Evolutionary conservation across 2,329 filamentous ascomycete genomes (phyloP), one percentile per base, ranked within the genome.

Genomic region (Macroventuria anomochaeta): DNA sequence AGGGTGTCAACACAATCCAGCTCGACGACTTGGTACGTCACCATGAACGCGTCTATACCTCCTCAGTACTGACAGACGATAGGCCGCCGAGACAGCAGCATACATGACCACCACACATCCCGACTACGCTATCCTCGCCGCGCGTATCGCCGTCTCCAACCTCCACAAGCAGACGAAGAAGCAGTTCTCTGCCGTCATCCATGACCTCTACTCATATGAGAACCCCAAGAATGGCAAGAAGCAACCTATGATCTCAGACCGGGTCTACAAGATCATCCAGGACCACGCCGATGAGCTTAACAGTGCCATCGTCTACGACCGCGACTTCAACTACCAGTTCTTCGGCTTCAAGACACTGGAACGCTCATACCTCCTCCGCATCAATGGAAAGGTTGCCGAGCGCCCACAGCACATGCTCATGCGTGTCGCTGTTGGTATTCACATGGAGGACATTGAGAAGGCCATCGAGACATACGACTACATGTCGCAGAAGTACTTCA

Each of bases 121-220:
- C 70, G 95, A 99, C 81, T 99, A 99, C 77, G 95, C 95, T 75
- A 96, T 97, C 75, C 91, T 99, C 55, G 95, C 95, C 62, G 95
- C 95, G 64, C 93, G 95, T 80, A 97, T 99, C 74, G 95, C 95
- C 67, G 95, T 99, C 49, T 99, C 95, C 72, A 99, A 99, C 81
- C 89, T 99, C 55, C 95, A 99, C 88, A 99, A 99, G 82, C 95
- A 99, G 84, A 99, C 95, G 62, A 97, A 97, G 86, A 99, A 99
- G 84, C 93, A 97, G 76, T 99, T 96, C 82, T 97, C 95, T n/a
- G 83, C 91, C 42, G 95, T 99, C 55, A 85, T 99, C 68, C 88
- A 86, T 68, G 95, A 99, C 71, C 86, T 99, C 34, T 97, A 93
- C 80, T 85, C 95, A 81, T 99, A 97, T 77, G 82, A 96, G 77